phyloP scores from a whole-genome alignment of 768 basidiomycete species.

The Galerina marginata region DNA sequence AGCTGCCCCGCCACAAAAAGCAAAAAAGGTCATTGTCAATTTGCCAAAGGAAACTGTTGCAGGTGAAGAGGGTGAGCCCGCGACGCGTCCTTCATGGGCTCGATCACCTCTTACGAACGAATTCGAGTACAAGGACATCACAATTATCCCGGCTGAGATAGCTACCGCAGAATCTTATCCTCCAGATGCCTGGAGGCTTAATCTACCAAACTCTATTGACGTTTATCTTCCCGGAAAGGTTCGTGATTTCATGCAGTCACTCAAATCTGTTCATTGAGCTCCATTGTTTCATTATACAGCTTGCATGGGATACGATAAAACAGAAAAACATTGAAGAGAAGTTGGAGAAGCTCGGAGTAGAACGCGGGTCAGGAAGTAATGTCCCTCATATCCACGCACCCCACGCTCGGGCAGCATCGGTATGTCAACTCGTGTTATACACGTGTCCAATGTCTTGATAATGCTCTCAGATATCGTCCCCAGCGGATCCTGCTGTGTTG shows the following conservation, averaged over 20 bases:
- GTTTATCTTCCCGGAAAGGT: constrained; percentile 88
- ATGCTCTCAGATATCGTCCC: constrained; percentile 77
- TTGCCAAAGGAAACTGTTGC: constrained; percentile 71
- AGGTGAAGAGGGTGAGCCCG: constrained; percentile 43
- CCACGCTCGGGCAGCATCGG: constrained; percentile 84
- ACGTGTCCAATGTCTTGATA: constrained; percentile 26
- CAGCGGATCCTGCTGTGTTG: constrained; percentile 83
- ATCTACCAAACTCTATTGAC: constrained; percentile 72
- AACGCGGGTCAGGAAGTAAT: constrained; percentile 61
- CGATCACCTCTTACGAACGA: constrained; percentile 55
- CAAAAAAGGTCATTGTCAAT: constrained; percentile 73
- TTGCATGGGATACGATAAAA: constrained; percentile 76
- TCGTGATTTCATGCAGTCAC: constrained; percentile 5
- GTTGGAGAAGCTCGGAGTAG: constrained; percentile 79
- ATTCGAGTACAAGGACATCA: constrained; percentile 25
- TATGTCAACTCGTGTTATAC: constrained; percentile 46
- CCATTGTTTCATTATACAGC: constrained; percentile 40
- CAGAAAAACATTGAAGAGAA: constrained; percentile 80
- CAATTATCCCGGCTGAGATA: constrained; percentile 36
- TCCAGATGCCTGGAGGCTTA: constrained; percentile 61
- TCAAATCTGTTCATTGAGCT: constrained; percentile 2
- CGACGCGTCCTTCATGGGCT: constrained; percentile 62
- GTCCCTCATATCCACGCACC: constrained; percentile 71
- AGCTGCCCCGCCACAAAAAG: constrained; percentile 47
- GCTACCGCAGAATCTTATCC: constrained; percentile 64